Evolutionary conservation across 352 stramenopile genomes (phyloP), one percentile per base, ranked within the genome.

Genomic region (Pythium apleroticum): DNA sequence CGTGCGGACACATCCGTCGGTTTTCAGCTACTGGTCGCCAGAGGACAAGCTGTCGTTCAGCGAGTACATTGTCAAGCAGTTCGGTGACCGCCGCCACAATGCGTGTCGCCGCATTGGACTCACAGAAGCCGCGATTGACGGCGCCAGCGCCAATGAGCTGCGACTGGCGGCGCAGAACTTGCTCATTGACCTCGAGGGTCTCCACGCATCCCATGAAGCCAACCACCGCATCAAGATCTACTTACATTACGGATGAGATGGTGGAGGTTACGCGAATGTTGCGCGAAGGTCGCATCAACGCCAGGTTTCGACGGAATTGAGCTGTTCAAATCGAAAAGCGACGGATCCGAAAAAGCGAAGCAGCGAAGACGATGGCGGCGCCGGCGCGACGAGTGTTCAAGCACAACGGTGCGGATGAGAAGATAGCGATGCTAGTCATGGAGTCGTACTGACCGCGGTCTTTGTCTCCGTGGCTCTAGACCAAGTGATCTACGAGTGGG

Each of bases 401-500:
- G 78, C 72, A 88, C 66, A 77, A 88, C 27, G 82, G 82, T 89
- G 46, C 43, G 57, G 14, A 19, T 28, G 12, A 33, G 9, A 6
- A 3, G 28, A 43, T 43, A 28, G n/a, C 1, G 15, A 20, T 6
- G 15, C 4, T 39, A 15, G 20, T 27, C 15, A 15, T 14, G 41
- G 50, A 17, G 33, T 6, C 24, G 19, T 12, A 30, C 15, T 46
- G 33, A 49, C 12, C 20, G 37, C 17, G 7, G 46, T 17, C n/a
- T 31, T 19, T 52, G 11, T 10, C 31, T 33, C 20, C 10, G 20
- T 28, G 17, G 27, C 57, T 27, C 4, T 15, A 95, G 86, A 72
- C 53, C 84, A 74, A 59, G 74, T 86, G 61, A 84, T 99, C 14
- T 99, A 99, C 73, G 96, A 99, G 72, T 99, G 96, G 96, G 96